A percentile compares a stretch with the other conserved stretches of the same genome.
Evolutionary conservation across 768 basidiomycete genomes (phyloP).

Genomic region (Nidularia sp.): DNA sequence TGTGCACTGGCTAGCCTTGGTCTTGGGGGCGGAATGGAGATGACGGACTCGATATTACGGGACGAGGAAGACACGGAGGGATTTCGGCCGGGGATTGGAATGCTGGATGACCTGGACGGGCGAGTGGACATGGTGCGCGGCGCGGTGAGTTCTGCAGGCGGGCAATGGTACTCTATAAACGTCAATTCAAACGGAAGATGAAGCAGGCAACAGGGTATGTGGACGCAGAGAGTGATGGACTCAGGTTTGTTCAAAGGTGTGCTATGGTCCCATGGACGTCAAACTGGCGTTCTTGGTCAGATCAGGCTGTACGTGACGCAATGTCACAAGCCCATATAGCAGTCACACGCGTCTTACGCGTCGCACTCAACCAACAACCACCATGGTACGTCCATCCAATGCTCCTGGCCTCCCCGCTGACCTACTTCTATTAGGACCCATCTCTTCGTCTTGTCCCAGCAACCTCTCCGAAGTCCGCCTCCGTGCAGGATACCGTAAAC

Average conservation of each 20-base stretch:
- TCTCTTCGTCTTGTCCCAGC: slow-evolving; percentile 67
- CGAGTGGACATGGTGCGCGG: slow-evolving; percentile 25
- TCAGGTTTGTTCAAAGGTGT: too few relatives aligned
- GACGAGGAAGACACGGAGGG: slow-evolving; percentile 39
- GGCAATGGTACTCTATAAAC: neutral
- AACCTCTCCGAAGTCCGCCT: slow-evolving; percentile 49
- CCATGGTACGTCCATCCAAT: too few relatives aligned
- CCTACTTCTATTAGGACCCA: slow-evolving; percentile 26
- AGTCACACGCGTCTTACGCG: slow-evolving; percentile 17
- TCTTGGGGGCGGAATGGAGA: slow-evolving; percentile 55
- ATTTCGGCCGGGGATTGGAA: slow-evolving; percentile 54
- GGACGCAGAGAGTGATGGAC: neutral
- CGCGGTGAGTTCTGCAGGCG: neutral
- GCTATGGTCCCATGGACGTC: too few relatives aligned
- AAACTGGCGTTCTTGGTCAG: too few relatives aligned
- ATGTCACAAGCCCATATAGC: too few relatives aligned
- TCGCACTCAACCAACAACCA: too few relatives aligned
- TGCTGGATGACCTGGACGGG: slow-evolving; percentile 60
- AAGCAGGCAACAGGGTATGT: too few relatives aligned
- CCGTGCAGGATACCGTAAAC: slow-evolving; percentile 65
- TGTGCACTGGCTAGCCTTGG: slow-evolving; percentile 31
- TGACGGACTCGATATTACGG: slow-evolving; percentile 61
- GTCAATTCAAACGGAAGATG: too few relatives aligned
- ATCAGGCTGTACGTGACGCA: too few relatives aligned
- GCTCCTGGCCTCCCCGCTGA: slow-evolving; percentile 5